phyloP scores from a whole-genome alignment of 1,284 basidiomycete genomes.

The Leccinum pallidistipes region DNA sequence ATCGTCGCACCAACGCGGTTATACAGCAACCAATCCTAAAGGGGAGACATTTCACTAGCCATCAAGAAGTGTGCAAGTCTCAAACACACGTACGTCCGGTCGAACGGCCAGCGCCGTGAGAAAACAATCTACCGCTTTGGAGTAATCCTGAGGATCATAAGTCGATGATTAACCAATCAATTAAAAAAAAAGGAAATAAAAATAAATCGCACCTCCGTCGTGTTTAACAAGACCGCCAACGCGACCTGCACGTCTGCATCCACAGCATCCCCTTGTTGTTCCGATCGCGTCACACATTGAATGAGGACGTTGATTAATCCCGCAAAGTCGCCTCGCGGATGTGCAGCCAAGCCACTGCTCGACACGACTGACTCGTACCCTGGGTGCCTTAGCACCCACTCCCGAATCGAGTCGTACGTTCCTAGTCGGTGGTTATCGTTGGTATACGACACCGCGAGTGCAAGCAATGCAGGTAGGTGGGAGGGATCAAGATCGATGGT shows the following conservation, averaged over 20 bases:
- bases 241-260: conserved; percentile 97
- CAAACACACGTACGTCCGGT: conserved; percentile 65
- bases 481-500: conserved; percentile 81
- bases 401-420: conserved; percentile 77
- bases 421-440: conserved; percentile 82
- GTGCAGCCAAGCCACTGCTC: conserved; percentile 35
- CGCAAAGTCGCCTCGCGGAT: conserved; percentile 44
- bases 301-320: conserved; percentile 64
- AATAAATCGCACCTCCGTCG: conserved; percentile 66
- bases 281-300: conserved; percentile 60
- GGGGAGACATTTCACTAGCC: not conserved
- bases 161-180: not conserved
- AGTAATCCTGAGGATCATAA: conserved; percentile 65
- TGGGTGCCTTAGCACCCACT: conserved; percentile 62
- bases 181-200: not conserved
- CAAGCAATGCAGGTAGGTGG: conserved; percentile 84
- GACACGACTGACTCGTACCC: conserved; percentile 43
- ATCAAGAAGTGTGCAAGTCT: not conserved
- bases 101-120: conserved; percentile 83
- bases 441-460: conserved; percentile 88
- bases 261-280: conserved; percentile 37
- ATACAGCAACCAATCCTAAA: conserved; percentile 91
- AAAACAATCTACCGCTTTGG: conserved; percentile 95
- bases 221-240: conserved; percentile 91
- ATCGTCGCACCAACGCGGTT: conserved; percentile 97